Base-by-base conservation (phyloP, 2,329 filamentous ascomycete genomes). In the Phyllosticta paracitricarpa region DNA sequence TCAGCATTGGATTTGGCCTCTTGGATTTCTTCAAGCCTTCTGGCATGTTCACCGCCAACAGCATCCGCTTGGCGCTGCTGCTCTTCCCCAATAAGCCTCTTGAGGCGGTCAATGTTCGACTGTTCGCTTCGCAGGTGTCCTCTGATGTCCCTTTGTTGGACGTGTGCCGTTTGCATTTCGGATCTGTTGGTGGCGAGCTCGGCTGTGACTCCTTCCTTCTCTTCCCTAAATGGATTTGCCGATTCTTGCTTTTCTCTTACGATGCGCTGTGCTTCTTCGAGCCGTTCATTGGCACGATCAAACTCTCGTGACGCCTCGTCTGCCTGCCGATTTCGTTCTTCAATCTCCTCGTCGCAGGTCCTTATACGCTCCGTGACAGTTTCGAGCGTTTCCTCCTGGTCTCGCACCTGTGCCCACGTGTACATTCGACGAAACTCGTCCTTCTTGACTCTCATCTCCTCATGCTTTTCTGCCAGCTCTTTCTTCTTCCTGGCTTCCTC, bases 21-120 rank as follows among this genome's bases (percentile, higher is more conserved):
- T 24, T 85, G 78, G 3, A 88, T 77, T 67, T 87, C 80, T 19
- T 77, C 75, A 40, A 83, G 73, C 68, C 85, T 89, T 64, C 81
- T 77, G 8, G 82, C 78, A 68, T 89, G 84, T 25, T 83, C 83
- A 26, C 88, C 88, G 48, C 91, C 89, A 66, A 88, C 87, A 2
- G 84, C 81, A 58, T 72, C 73, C 17, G 71, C 71, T 51, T 96
- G 79, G 3, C 86, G 84, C 56, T 76, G 71, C 65, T 82, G 77
- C 69, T 89, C 86, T 3, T 79, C 77, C 2, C 70, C 64, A 30
- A 86, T 82, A 14, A 81, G 76, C 28, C 70, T 64, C 59, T 79
- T 68, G 9, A 75, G 72, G 2, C 67, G 66, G 28, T 81, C 76
- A 40, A 82, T 81, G 14, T 73, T 74, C 62, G 81, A 84, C 8